Percentiles rank a stretch among this genome's conserved stretches.
These are phyloP conservation scores for Choiromyces venosus DNA, from an alignment of 495 filamentous ascomycete species.

Conservation along the genomic window DNA sequence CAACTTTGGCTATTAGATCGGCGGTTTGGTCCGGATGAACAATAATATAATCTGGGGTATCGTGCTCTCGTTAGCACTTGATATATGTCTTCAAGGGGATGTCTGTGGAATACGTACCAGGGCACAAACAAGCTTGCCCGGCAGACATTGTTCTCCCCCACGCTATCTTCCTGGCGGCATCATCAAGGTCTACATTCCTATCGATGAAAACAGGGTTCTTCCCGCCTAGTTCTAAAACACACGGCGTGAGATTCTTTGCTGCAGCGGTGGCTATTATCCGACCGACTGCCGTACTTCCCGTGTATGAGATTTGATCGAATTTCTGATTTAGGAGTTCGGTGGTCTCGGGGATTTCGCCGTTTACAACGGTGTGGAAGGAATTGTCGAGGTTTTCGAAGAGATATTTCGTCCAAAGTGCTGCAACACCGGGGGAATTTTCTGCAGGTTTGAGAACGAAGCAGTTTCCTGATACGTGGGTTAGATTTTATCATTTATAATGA, in stretches of 20 bases:
- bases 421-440: constrained; percentile 68
- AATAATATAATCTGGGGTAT: constrained; percentile 72
- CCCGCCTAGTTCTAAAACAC: constrained; percentile 83
- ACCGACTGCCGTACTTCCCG: constrained; percentile 69
- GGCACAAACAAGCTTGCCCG: constrained; percentile 73
- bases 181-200: constrained; percentile 66
- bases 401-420: constrained; percentile 66
- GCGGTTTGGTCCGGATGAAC: constrained; percentile 68
- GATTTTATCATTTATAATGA: constrained; percentile 70
- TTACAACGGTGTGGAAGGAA: constrained; percentile 68
- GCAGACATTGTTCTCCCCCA: constrained; percentile 84
- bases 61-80: too few species aligned
- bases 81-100: not conserved
- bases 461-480: constrained; percentile 86
- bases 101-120: constrained; percentile 36
- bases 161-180: constrained; percentile 77
- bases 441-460: constrained; percentile 85
- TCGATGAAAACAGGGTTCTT: constrained; percentile 85
- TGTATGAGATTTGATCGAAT: constrained; percentile 99
- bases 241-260: constrained; percentile 83
- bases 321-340: constrained; percentile 76
- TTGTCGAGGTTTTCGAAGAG: constrained; percentile 68
- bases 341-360: constrained; percentile 74
- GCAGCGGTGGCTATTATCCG: constrained; percentile 87
- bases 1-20: constrained; percentile 67